Evolutionary conservation across 371 early-diverging fungal genomes (phyloP).

Genomic region (Lichtheimia hyalospora): DNA sequence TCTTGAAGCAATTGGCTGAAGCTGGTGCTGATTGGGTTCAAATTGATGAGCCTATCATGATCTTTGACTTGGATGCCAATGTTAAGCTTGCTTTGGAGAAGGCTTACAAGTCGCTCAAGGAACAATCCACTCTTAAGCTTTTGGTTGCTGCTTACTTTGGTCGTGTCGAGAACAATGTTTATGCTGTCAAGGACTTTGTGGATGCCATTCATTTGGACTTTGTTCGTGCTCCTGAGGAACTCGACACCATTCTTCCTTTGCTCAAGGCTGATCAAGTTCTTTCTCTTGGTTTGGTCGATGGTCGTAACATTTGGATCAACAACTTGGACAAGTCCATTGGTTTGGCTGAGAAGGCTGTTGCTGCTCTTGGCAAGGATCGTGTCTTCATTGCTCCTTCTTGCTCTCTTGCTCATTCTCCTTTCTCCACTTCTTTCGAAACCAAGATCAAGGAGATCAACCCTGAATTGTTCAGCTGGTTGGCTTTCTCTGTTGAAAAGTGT

Average conservation of each 20-base stretch:
- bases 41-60: slow-evolving; percentile 90
- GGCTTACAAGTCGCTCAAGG: slow-evolving; percentile 71
- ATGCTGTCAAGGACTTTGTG: slow-evolving; percentile 68
- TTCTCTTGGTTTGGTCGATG: slow-evolving; percentile 90
- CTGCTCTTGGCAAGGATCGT: slow-evolving; percentile 66
- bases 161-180: slow-evolving; percentile 75
- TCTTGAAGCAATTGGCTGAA: slow-evolving; percentile 72
- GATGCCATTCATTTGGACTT: slow-evolving; percentile 90
- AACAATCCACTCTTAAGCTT: slow-evolving; percentile 61
- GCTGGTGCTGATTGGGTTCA: slow-evolving; percentile 94
- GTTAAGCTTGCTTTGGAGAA: slow-evolving; percentile 49
- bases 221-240: slow-evolving; percentile 83
- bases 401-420: slow-evolving; percentile 91
- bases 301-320: slow-evolving; percentile 97
- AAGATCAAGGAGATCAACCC: slow-evolving; percentile 69
- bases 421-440: slow-evolving; percentile 81
- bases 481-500: slow-evolving; percentile 93
- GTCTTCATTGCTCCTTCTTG: slow-evolving; percentile 88
- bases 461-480: slow-evolving; percentile 87
- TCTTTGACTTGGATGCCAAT: slow-evolving; percentile 68
- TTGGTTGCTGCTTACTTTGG: slow-evolving; percentile 95
- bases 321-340: slow-evolving; percentile 76
- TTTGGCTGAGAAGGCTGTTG: slow-evolving; percentile 68
- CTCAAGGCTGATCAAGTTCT: slow-evolving; percentile 59
- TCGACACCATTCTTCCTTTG: slow-evolving; percentile 68